phyloP scores from a whole-genome alignment of 305 asterid genomes.

The Solanum hybrid region DNA sequence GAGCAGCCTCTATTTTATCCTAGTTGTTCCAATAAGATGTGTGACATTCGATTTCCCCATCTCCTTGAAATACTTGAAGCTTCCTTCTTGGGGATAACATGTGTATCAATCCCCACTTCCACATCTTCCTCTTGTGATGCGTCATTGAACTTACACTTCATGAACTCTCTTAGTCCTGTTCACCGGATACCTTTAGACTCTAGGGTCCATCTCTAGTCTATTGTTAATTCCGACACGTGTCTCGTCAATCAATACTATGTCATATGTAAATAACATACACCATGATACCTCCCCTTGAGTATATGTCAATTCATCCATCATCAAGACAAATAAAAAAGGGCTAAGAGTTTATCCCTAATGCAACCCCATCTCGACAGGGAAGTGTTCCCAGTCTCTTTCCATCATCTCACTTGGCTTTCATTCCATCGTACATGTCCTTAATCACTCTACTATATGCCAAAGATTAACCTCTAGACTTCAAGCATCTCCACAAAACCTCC shows the following conservation, averaged over 20 bases:
- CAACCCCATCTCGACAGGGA: neutral
- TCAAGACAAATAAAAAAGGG: neutral
- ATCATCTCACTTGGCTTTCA: neutral
- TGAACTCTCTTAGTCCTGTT: neutral
- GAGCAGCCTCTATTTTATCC: neutral
- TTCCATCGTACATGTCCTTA: neutral
- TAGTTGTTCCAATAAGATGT: neutral
- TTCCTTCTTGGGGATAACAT: neutral
- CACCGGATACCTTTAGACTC: neutral
- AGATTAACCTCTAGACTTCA: neutral
- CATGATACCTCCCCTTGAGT: neutral
- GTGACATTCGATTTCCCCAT: neutral
- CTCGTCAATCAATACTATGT: neutral
- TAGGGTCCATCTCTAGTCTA: neutral
- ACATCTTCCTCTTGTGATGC: neutral
- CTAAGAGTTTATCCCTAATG: neutral
- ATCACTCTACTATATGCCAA: neutral
- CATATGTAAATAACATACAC: neutral
- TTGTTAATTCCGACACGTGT: neutral
- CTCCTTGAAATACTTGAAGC: neutral
- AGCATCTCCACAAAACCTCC: neutral
- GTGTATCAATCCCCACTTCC: neutral
- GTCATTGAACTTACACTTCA: neutral
- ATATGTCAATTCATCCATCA: neutral
- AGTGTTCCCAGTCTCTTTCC: neutral